Percentiles rank a stretch among this genome's conserved stretches.
Conservation (phyloP, 129 eudicot genomes). For the Saussurea involucrata region DNA sequence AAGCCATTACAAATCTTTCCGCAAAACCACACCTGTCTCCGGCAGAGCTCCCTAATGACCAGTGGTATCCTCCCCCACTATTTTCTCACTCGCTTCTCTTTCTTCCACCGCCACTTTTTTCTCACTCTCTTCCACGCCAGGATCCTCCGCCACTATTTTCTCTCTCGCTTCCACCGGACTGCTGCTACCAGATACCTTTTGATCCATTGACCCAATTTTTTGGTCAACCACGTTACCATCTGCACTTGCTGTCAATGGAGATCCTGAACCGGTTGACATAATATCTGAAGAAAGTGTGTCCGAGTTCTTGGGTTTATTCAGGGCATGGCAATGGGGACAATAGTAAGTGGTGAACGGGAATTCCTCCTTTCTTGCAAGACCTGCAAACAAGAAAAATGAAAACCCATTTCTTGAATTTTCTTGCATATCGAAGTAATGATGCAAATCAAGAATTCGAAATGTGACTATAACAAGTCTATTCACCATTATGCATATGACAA, state of each 20-base stretch:
- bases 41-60: background rate
- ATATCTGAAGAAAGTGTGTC: slow-evolving; percentile 34
- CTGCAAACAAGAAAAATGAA: slow-evolving; percentile 35
- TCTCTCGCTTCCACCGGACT: slow-evolving; percentile 37
- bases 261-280: slow-evolving; percentile 26
- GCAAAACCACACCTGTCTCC: background rate
- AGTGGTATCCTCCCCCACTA: slow-evolving; percentile 18
- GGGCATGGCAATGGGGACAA: slow-evolving; percentile 89
- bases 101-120: slow-evolving; percentile 26
- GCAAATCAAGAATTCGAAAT: background rate
- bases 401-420: background rate
- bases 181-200: slow-evolving; percentile 26
- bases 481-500: slow-evolving; percentile 98
- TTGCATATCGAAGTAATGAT: background rate
- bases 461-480: slow-evolving; percentile 7
- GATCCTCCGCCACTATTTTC: slow-evolving; percentile 13
- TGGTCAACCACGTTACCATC: slow-evolving; percentile 28
- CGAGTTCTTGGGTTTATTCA: slow-evolving; percentile 62
- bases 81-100: slow-evolving; percentile 27
- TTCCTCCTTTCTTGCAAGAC: slow-evolving; percentile 94
- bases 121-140: slow-evolving; percentile 22
- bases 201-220: slow-evolving; percentile 15
- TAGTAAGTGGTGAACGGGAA: slow-evolving; percentile 79
- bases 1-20: slow-evolving; percentile 22
- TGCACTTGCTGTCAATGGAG: slow-evolving; percentile 18